Evolutionary conservation across 2,329 filamentous ascomycete genomes (phyloP), one percentile per base, ranked within the genome.

Genomic region (Penicillium vulpinum): DNA sequence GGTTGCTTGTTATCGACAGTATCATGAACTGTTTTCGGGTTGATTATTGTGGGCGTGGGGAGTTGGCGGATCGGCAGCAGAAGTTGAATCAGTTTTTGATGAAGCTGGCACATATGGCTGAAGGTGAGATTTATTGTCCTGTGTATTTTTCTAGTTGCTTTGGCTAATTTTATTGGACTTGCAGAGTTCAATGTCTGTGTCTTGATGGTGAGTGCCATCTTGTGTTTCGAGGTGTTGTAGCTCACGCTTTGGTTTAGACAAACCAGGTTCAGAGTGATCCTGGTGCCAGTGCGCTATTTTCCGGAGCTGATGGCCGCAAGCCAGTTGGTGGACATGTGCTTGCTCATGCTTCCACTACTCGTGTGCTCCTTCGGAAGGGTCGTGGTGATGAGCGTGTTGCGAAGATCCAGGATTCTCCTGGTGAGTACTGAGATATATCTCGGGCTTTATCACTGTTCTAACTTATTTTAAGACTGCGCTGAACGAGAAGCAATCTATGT

Each of bases 201-300:
- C 48, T 75, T 87, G 57, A 84, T 87, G 81, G 82, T 84, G 69
- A 60, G 67, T 55, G n/a, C 9, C 16, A 13, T 5, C 26, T 29
- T 22, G n/a, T 21, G 28, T 29, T 41, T 22, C 24, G 54, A 26
- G n/a, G 35, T 39, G n/a, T 33, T 36, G 57, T 47, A 18, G 24
- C 48, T 58, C 26, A 59, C 28, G 48, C 57, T 26, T 51, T 21
- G 15, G 16, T 10, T 9, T 28, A 84, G 84, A 89, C 87, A 51
- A 89, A 89, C 62, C 87, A 89, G 74, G 87, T 89, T 35, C 86
- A 88, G 74, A 87, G 84, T 56, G 87, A 89, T 63, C 87, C 87
- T 15, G 86, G 87, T 59, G 87, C 86, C 11, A 88, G 81, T 70
- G 84, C 86, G 44, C 77, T 89, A 11, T 89, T 89, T 67, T 84